Percentiles rank a stretch among this genome's conserved stretches.
These are phyloP conservation scores for Tylopilus sp. DNA, from an alignment of 1,284 basidiomycete genomes.

Conservation along the genomic window DNA sequence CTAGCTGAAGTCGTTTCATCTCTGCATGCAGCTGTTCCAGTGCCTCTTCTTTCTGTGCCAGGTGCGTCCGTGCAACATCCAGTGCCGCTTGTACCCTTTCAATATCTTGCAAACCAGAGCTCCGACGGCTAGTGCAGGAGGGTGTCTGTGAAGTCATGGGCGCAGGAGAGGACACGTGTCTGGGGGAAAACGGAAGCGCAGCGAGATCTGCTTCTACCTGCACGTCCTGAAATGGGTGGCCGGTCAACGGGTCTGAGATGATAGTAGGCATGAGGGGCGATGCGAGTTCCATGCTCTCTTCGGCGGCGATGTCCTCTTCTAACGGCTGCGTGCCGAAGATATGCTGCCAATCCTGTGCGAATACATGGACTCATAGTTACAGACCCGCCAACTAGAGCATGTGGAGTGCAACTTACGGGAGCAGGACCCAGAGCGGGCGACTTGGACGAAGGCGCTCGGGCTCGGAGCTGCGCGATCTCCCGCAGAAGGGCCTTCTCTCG, in stretches of 20 bases:
- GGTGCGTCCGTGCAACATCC: conserved; percentile 25
- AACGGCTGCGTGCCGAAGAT: conserved; percentile 19
- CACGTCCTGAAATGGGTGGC: not conserved
- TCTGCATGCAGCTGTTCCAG: conserved; percentile 32
- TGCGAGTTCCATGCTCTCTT: conserved; percentile 68
- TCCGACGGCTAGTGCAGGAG: conserved; percentile 1
- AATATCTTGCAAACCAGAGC: conserved; percentile 24
- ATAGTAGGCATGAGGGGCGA: conserved; percentile 62
- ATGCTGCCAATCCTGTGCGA: conserved; percentile 25
- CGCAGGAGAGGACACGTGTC: conserved; percentile 25
- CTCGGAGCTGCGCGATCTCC: conserved; percentile 37
- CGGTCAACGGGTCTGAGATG: conserved; percentile 9
- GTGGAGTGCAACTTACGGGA: conserved; percentile 19
- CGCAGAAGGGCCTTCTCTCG: conserved; percentile 37
- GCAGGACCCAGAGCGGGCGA: conserved; percentile 1
- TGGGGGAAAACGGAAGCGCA: conserved; percentile 39
- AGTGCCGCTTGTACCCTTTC: conserved; percentile 30
- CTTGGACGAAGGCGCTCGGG: conserved; percentile 1
- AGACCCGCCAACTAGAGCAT: not conserved
- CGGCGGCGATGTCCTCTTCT: conserved; percentile 47
- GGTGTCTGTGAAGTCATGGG: not conserved
- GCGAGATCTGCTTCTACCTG: conserved; percentile 29
- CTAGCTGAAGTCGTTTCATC: conserved; percentile 27
- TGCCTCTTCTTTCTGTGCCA: conserved; percentile 35
- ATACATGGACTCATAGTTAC: not conserved